These are phyloP conservation scores for Chimonanthus salicifolius DNA, from an alignment of 164 flowering plant species.

Conservation along the genomic window DNA sequence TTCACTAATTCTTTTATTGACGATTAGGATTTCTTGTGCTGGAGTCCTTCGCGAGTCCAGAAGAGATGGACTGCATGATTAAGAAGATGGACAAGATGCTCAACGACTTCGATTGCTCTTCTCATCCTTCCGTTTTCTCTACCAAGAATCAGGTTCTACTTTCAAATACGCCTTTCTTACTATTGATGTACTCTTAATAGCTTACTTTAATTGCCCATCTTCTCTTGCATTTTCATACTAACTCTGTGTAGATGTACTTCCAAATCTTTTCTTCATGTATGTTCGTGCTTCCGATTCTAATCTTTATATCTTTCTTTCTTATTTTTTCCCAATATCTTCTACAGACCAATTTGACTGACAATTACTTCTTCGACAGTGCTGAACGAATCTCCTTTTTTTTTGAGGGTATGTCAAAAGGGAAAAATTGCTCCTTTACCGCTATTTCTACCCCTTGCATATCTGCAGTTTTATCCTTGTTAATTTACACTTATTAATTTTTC, in stretches of 20 bases:
- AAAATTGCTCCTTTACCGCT: not conserved
- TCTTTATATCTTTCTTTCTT: not conserved
- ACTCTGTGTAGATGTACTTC: too few species aligned
- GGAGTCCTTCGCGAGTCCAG: constrained; percentile 63
- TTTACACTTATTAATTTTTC: too few species aligned
- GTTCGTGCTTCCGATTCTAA: not conserved
- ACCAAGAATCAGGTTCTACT: constrained; percentile 67
- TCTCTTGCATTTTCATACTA: too few species aligned
- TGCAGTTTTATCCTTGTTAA: not conserved
- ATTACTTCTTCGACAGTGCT: constrained; percentile 86
- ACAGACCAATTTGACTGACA: constrained; percentile 55
- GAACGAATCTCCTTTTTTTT: constrained; percentile 92
- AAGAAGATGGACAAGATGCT: constrained; percentile 66
- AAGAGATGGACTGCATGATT: constrained; percentile 59
- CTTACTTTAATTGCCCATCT: too few species aligned
- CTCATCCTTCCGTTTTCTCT: constrained; percentile 72
- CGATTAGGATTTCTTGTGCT: constrained; percentile 63
- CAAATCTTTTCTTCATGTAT: too few species aligned
- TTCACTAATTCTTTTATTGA: not conserved
- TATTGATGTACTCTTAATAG: too few species aligned
- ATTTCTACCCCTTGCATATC: not conserved
- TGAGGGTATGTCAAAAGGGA: constrained; percentile 64
- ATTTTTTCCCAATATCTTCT: constrained; percentile 2
- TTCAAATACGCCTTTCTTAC: not conserved
- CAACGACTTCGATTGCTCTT: constrained; percentile 46